These are phyloP conservation scores for Prunus padus DNA, from an alignment of 306 rosid species.

Conservation along the genomic window DNA sequence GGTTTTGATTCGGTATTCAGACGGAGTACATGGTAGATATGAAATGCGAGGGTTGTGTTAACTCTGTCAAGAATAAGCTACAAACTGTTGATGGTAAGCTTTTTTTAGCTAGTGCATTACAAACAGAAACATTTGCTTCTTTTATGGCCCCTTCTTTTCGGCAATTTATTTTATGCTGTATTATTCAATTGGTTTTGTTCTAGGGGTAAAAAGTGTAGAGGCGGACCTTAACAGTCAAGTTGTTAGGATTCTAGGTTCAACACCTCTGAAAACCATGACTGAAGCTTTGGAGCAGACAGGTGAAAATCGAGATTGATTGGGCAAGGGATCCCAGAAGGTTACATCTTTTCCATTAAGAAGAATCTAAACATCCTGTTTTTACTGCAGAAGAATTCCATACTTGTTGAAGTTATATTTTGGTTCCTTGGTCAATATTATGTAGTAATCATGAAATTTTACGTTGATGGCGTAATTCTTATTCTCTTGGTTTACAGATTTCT, in stretches of 20 bases:
- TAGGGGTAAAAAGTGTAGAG: slow-evolving; percentile 79
- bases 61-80: slow-evolving; percentile 75
- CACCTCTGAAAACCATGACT: slow-evolving; percentile 82
- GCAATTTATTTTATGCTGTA: background rate
- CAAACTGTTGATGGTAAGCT: slow-evolving; percentile 57
- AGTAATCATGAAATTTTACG: background rate
- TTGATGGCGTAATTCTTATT: slow-evolving; percentile 5
- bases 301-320: slow-evolving; percentile 78
- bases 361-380: background rate
- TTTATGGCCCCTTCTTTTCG: background rate
- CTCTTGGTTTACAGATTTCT: slow-evolving; percentile 61
- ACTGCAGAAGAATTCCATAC: background rate
- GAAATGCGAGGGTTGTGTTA: slow-evolving; percentile 89
- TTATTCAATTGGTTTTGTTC: background rate
- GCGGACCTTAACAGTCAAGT: slow-evolving; percentile 80
- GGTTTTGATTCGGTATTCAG: slow-evolving; percentile 42
- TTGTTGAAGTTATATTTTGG: background rate
- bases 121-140: background rate
- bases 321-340: slow-evolving; percentile 91
- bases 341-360: background rate
- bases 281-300: slow-evolving; percentile 89
- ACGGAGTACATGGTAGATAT: slow-evolving; percentile 96
- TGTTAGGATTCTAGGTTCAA: slow-evolving; percentile 78
- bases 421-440: background rate
- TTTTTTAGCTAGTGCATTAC: background rate